A percentile compares a stretch with the other conserved stretches of the same genome.
Evolutionary conservation across 306 rosid species (phyloP).

Genomic region (Malus fusca): DNA sequence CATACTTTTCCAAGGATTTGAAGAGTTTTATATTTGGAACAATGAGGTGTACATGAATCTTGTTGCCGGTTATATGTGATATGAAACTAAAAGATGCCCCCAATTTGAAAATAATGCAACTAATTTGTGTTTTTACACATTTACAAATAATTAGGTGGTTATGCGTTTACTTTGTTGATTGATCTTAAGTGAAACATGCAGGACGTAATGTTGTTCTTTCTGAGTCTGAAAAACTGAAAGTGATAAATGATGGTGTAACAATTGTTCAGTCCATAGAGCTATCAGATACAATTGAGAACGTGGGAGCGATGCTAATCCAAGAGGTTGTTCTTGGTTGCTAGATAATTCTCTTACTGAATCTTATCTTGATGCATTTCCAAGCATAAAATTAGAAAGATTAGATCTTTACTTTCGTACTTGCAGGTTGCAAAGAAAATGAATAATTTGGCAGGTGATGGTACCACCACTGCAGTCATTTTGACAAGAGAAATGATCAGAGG

Average conservation of each 20-base stretch:
- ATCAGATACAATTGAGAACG: slow-evolving; percentile 78
- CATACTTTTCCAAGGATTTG: neutral
- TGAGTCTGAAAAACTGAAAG: slow-evolving; percentile 59
- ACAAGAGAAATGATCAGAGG: slow-evolving; percentile 78
- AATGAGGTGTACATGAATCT: neutral
- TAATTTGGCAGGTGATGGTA: slow-evolving; percentile 93
- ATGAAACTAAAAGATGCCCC: neutral
- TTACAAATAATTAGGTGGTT: neutral
- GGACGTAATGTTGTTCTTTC: slow-evolving; percentile 94
- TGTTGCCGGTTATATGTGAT: neutral
- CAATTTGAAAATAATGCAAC: neutral
- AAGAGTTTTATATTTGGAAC: neutral
- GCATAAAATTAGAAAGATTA: slow-evolving; percentile 7
- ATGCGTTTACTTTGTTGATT: slow-evolving; percentile 8
- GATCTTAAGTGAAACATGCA: slow-evolving; percentile 27
- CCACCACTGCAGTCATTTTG: slow-evolving; percentile 87
- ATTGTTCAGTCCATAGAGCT: slow-evolving; percentile 90
- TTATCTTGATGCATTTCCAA: slow-evolving; percentile 15
- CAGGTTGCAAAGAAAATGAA: slow-evolving; percentile 96
- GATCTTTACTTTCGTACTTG: slow-evolving; percentile 21
- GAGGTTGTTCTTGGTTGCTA: slow-evolving; percentile 78
- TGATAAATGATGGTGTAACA: slow-evolving; percentile 86
- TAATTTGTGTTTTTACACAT: neutral
- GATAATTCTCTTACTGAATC: slow-evolving; percentile 18
- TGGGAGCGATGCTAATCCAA: slow-evolving; percentile 92